These are phyloP conservation scores for Tillandsia fasciculata DNA, from an alignment of 176 grass and related monocot species.

Conservation along the genomic window DNA sequence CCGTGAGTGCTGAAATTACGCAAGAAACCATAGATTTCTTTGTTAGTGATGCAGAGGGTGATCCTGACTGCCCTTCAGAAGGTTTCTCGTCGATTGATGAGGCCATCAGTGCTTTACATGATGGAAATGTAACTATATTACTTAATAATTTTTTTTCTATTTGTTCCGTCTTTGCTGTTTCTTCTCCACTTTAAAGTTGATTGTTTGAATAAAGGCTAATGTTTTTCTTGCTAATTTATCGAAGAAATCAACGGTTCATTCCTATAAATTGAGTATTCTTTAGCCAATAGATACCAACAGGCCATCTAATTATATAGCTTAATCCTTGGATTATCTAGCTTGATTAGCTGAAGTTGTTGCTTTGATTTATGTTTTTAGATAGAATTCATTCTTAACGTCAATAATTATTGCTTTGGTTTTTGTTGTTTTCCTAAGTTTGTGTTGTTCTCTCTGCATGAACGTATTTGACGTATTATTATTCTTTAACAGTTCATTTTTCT, in stretches of 20 bases:
- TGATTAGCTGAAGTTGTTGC: too few relatives aligned
- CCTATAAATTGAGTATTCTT: not conserved
- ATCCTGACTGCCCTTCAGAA: constrained; percentile 65
- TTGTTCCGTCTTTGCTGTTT: not conserved
- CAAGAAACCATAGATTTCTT: constrained; percentile 81
- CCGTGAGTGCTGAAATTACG: constrained; percentile 76
- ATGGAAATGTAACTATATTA: constrained; percentile 45
- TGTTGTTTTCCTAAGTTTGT: too few relatives aligned
- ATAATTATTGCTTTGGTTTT: not conserved
- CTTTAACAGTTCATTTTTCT: constrained; percentile 25
- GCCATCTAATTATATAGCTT: too few relatives aligned
- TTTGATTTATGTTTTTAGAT: too few relatives aligned
- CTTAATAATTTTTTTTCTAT: not conserved
- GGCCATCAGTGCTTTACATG: constrained; percentile 45
- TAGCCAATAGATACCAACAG: too few relatives aligned
- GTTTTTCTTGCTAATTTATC: not conserved
- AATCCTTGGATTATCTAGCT: too few relatives aligned
- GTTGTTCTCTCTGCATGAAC: too few relatives aligned
- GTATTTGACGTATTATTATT: not conserved
- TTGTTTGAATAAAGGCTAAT: not conserved
- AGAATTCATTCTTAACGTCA: too few relatives aligned
- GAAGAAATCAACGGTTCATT: constrained; percentile 45
- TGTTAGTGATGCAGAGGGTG: constrained; percentile 69
- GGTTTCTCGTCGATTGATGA: constrained; percentile 76
- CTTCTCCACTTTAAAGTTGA: not conserved